A percentile compares a stretch with the other conserved stretches of the same genome.
Evolutionary conservation across 768 basidiomycete species (phyloP).

Genomic region (Russula virescens): DNA sequence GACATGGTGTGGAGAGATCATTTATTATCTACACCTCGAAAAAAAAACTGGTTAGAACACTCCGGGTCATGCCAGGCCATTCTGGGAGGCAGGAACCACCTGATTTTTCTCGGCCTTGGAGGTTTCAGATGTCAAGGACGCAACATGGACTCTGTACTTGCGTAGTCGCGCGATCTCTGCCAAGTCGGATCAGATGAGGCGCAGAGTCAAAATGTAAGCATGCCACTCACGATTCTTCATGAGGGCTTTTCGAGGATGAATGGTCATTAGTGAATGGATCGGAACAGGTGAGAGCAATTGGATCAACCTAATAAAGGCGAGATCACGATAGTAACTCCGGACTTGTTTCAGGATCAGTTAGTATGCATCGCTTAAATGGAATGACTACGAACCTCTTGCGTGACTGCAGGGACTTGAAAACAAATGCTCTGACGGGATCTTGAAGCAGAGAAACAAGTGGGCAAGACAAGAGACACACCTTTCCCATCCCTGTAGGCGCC

Average conservation of each 20-base stretch:
- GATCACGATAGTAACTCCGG: slow-evolving; percentile 67
- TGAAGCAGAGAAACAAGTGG: not conserved
- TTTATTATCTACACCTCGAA: slow-evolving; percentile 44
- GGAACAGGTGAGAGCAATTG: not conserved
- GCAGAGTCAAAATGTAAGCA: not conserved
- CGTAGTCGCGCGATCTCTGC: slow-evolving; percentile 62
- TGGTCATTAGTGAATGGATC: not conserved
- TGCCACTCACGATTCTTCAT: slow-evolving; percentile 69
- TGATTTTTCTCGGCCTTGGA: slow-evolving; percentile 44
- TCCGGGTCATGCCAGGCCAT: not conserved
- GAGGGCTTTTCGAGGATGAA: slow-evolving; percentile 42
- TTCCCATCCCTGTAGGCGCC: slow-evolving; percentile 87
- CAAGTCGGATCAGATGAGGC: not conserved
- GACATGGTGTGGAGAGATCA: slow-evolving; percentile 56
- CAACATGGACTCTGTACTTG: slow-evolving; percentile 48
- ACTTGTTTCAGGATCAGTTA: slow-evolving; percentile 27
- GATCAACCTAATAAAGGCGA: slow-evolving; percentile 68
- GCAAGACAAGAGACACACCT: slow-evolving; percentile 39
- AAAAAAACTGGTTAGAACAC: not conserved
- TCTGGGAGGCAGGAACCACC: slow-evolving; percentile 33
- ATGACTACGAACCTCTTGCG: slow-evolving; percentile 42
- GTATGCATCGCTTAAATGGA: not conserved
- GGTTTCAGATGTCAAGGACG: slow-evolving; percentile 65
- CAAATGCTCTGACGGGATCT: slow-evolving; percentile 58
- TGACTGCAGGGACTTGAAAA: slow-evolving; percentile 78